Conservation (phyloP, 2,329 filamentous ascomycete species). For the Mycocentrospora acerina region DNA sequence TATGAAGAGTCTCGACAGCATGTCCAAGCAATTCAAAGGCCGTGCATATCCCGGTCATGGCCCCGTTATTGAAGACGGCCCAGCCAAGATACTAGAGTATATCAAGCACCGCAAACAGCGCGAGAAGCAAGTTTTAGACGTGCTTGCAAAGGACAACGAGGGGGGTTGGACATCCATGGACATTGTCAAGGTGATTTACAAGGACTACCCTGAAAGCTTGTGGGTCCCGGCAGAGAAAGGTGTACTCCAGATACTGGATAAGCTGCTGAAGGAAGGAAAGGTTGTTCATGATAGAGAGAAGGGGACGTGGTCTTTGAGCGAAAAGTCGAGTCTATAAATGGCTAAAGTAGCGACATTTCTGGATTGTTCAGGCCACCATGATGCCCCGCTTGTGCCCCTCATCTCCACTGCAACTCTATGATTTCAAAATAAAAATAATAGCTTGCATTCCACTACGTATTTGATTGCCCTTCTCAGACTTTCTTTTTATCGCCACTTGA, state of each 20-base stretch:
- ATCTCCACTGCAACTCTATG: neutral
- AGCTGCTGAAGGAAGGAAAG: slow-evolving; percentile 73
- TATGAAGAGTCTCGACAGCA: slow-evolving; percentile 66
- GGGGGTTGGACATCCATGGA: slow-evolving; percentile 70
- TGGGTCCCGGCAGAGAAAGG: slow-evolving; percentile 76
- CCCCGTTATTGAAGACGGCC: slow-evolving; percentile 71
- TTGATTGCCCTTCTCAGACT: too few species aligned
- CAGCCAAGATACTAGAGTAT: slow-evolving; percentile 75
- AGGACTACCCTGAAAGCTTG: slow-evolving; percentile 72
- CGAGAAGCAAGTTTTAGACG: slow-evolving; percentile 55
- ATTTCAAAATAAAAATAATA: too few species aligned
- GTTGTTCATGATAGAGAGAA: slow-evolving; percentile 48
- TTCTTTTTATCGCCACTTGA: slow-evolving; percentile 12
- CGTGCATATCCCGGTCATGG: slow-evolving; percentile 88
- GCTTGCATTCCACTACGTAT: too few species aligned
- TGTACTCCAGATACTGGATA: slow-evolving; percentile 74
- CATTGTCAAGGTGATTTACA: slow-evolving; percentile 86
- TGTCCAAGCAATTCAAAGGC: slow-evolving; percentile 66
- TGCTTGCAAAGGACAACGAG: slow-evolving; percentile 33
- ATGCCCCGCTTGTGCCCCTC: slow-evolving; percentile 1
- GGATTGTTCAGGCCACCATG: too few species aligned
- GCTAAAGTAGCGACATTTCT: too few species aligned
- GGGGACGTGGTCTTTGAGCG: slow-evolving; percentile 38
- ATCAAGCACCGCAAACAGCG: slow-evolving; percentile 77
- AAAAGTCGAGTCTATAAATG: slow-evolving; percentile 34